Evolutionary conservation across 768 basidiomycete species (phyloP), one percentile per base, ranked within the genome.

Genomic region (Artomyces pyxidatus): DNA sequence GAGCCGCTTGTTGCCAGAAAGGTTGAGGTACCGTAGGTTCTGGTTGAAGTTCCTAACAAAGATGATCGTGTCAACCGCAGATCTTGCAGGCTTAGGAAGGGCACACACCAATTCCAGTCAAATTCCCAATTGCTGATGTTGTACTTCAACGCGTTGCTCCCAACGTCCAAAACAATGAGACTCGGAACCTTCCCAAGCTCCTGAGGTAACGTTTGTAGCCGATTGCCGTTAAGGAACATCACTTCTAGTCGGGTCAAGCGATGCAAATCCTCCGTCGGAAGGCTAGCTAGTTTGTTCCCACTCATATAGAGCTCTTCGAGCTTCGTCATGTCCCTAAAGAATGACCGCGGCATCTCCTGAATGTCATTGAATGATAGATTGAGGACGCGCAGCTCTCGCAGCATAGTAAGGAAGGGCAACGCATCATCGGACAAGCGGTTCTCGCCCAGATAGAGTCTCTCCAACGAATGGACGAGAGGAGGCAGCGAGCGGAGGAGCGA

Each of bases 51-150:
- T 98, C 94, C 95, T 96, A 16, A 16, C 38, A 55, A 6, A 26
- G 37, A 11, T 30, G 35, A 48, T 45, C 48, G 37, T 6, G 49
- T 23, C 22, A 10, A 51, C 6, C 4, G 2, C 28, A 9, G 7
- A 19, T 46, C 32, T 27, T 23, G 30, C 52, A 43, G 8, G 23
- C 19, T 2, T 28, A 12, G 45, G 10, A 14, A 41, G n/a, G 21
- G 40, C 29, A 69, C 80, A 42, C 55, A 95, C 95, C 96, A 97
- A 63, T 99, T 98, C 94, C 94, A 98, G 68, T 99, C 96, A 65
- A 93, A 98, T 63, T 95, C 90, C 85, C 85, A 93, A 60, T 99
- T 99, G 57, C 90, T 88, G 58, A 96, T 92, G 63, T 98, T 99
- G 67, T 98, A 98, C 75, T 88, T 90, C 66, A 99, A 71, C 46